phyloP scores from a whole-genome alignment of 768 basidiomycete species.

The Lactarius tabidus region DNA sequence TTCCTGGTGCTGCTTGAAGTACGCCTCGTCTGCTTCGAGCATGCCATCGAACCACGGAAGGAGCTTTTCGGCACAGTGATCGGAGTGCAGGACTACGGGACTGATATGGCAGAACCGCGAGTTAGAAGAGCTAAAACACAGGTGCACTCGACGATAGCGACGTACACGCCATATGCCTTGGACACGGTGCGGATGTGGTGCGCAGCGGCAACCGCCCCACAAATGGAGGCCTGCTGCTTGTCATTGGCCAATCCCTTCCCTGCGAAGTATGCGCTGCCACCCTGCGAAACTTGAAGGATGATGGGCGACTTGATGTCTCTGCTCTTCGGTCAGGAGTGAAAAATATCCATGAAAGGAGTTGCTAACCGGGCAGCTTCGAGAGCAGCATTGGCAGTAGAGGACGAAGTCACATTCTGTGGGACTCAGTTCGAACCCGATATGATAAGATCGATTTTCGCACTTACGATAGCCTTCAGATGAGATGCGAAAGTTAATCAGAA shows the following conservation, averaged over 20 bases:
- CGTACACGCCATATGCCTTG: constrained; percentile 89
- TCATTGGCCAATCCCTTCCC: constrained; percentile 95
- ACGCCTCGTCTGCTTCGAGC: constrained; percentile 93
- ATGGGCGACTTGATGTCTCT: constrained; percentile 96
- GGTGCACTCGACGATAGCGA: constrained; percentile 26
- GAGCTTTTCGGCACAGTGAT: constrained; percentile 98
- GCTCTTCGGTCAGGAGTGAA: constrained; percentile 18
- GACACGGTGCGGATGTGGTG: constrained; percentile 87
- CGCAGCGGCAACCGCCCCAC: constrained; percentile 90
- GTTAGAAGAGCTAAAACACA: constrained; percentile 7
- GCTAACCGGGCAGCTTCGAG: constrained; percentile 89
- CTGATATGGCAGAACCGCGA: constrained; percentile 36
- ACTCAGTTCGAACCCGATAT: background rate
- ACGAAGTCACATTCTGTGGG: constrained; percentile 89
- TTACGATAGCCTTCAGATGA: constrained; percentile 63
- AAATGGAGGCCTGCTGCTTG: constrained; percentile 91
- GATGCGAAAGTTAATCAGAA: constrained; percentile 6
- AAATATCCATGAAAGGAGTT: background rate
- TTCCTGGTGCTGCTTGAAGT: constrained; percentile 85
- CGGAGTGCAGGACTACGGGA: constrained; percentile 95
- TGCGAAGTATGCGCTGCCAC: constrained; percentile 92
- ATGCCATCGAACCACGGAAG: constrained; percentile 99
- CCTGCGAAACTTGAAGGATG: constrained; percentile 97
- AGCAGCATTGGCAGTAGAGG: constrained; percentile 89
- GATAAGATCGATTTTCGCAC: constrained; percentile 33